phyloP scores from a whole-genome alignment of 2,329 filamentous ascomycete genomes.

The Sarocladium strictum region DNA sequence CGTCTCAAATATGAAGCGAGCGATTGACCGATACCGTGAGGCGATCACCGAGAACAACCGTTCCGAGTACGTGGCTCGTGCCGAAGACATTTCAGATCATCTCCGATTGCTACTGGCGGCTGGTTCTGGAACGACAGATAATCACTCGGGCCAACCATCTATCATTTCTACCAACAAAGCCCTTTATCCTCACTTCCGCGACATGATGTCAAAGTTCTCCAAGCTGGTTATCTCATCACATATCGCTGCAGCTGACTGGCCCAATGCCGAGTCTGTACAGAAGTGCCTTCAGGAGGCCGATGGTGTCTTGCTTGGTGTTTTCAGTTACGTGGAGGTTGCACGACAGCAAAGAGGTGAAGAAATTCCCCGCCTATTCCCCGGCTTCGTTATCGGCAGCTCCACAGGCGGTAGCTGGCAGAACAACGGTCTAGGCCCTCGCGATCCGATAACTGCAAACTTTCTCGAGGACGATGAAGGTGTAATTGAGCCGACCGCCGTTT shows the following conservation, averaged over 20 bases:
- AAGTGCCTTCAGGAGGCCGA: constrained; percentile 98
- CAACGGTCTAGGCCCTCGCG: constrained; percentile 57
- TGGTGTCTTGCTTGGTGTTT: constrained; percentile 87
- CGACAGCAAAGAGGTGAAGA: constrained; percentile 89
- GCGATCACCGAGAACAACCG: constrained; percentile 78
- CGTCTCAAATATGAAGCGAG: constrained; percentile 86
- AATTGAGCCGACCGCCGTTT: constrained; percentile 63
- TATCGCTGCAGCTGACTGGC: constrained; percentile 94
- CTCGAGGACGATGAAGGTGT: constrained; percentile 74
- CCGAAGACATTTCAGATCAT: constrained; percentile 98
- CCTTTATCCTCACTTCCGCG: constrained; percentile 91
- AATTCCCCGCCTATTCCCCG: constrained; percentile 86
- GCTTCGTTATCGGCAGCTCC: constrained; percentile 82
- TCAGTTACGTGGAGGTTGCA: constrained; percentile 93
- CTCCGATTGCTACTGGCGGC: constrained; percentile 88
- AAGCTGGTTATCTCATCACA: constrained; percentile 97
- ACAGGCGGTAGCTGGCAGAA: constrained; percentile 85
- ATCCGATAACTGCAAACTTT: constrained; percentile 75
- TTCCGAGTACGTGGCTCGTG: constrained; percentile 84
- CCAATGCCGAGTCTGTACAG: constrained; percentile 84
- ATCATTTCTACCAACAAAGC: constrained; percentile 98
- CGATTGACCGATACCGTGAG: constrained; percentile 84
- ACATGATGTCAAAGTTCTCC: constrained; percentile 99
- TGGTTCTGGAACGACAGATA: constrained; percentile 94
- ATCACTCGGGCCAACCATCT: constrained; percentile 97